Base-by-base conservation (phyloP, 2,329 filamentous ascomycete species). In the Acrocalymma vagum region DNA sequence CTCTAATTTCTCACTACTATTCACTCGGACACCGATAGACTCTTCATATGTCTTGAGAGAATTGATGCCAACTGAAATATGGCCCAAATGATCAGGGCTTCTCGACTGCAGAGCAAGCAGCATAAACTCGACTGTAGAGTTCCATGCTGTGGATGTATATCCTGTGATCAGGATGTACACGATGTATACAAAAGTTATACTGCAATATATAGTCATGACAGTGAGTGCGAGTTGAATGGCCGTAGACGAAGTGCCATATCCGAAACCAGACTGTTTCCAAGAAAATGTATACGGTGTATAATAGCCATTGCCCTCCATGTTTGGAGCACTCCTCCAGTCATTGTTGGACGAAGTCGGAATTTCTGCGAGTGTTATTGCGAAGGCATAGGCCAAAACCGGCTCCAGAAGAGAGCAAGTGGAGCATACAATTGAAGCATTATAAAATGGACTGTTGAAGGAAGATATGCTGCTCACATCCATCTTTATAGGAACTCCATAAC, bases 41-140 rank as follows among this genome's bases (percentile, higher is more conserved):
- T 45, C n/a, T 4, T 35, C 22, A 10, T 44, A 51, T 1, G 52
- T 55, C n/a, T 40, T 13, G 17, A 53, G 29, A 0, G 42, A 45
- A 11, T 49, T 29, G 3, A 53, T 16, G 9, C 54, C 43, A 16
- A 46, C 51, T 3, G 34, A 38, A 7, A 36, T 21, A 16, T 51
- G 30, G 4, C 41, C 41, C 5, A 45, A 18, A 20, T 38, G n/a
- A 3, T 43, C 39, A 4, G 45, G 45, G 11, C 25, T 29, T n/a
- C 37, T 45, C 2, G 52, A 54, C 23, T 51, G 47, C 9, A 58
- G 28, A 3, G 55, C 55, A 3, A 56, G 44, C 7, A 41, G 10
- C 3, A 54, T 28, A 3, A 54, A 30, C 24, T 54, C 52, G 3
- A 35, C 42, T 6, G 43, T 37, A 1, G 48, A 51, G 15, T 43